Conservation (phyloP, 2,329 filamentous ascomycete species). For the Sclerotinia trifoliorum region DNA sequence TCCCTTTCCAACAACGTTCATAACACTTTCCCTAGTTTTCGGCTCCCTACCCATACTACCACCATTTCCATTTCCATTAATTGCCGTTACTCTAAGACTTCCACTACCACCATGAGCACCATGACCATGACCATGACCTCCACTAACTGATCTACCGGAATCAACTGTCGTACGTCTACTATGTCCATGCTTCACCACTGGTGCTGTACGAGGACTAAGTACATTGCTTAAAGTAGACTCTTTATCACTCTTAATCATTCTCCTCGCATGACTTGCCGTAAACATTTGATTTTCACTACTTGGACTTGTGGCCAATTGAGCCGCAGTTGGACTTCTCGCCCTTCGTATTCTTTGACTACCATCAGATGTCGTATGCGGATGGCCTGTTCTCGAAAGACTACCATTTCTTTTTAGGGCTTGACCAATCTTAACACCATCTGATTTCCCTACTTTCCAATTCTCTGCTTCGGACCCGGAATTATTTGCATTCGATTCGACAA, state of each 20-base stretch:
- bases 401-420: conserved; percentile 38
- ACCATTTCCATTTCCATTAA: conserved; percentile 19
- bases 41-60: conserved; percentile 33
- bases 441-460: conserved; percentile 34
- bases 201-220: conserved; percentile 58
- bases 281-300: conserved; percentile 61
- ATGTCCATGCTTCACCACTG: conserved; percentile 51
- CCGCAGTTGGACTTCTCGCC: conserved; percentile 45
- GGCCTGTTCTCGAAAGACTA: conserved; percentile 33
- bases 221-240: conserved; percentile 56
- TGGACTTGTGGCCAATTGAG: conserved; percentile 51
- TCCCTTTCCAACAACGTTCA: conserved; percentile 35
- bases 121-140: conserved; percentile 23
- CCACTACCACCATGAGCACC: conserved; percentile 8
- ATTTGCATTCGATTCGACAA: conserved; percentile 40
- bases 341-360: conserved; percentile 31
- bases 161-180: conserved; percentile 38
- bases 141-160: conserved; percentile 34
- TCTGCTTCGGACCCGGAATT: conserved; percentile 41
- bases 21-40: conserved; percentile 36
- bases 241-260: conserved; percentile 63
- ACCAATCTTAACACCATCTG: conserved; percentile 38
- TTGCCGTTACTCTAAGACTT: background rate
- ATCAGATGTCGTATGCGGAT: conserved; percentile 32
- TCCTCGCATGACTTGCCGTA: conserved; percentile 62